A percentile compares a stretch with the other conserved stretches of the same genome.
Conservation (phyloP, 2,329 filamentous ascomycete genomes). For the Xylariales sp. region DNA sequence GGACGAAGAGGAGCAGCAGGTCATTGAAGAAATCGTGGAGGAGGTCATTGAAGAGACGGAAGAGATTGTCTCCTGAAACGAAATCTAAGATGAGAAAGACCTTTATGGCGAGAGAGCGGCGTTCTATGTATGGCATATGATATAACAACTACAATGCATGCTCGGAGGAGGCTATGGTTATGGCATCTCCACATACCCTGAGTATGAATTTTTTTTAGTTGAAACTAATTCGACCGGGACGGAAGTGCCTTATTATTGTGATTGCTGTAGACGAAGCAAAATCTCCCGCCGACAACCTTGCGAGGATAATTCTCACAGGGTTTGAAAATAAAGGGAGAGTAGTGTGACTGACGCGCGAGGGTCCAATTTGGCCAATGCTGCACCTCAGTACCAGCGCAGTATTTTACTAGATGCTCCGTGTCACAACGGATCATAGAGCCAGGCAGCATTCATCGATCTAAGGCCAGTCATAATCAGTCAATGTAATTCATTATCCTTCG, state of each 20-base stretch:
- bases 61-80: constrained; percentile 68
- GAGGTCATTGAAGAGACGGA: constrained; percentile 88
- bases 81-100: not conserved
- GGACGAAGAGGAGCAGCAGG: constrained; percentile 75
- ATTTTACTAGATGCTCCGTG: too few relatives aligned
- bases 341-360: too few relatives aligned
- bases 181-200: constrained; percentile 21
- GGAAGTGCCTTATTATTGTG: not conserved
- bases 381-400: too few relatives aligned
- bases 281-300: not conserved
- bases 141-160: constrained; percentile 29
- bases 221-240: constrained; percentile 1
- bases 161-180: constrained; percentile 14
- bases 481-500: too few relatives aligned
- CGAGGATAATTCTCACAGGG: too few relatives aligned
- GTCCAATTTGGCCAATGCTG: too few relatives aligned
- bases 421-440: too few relatives aligned
- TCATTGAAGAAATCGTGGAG: constrained; percentile 90
- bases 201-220: constrained; percentile 22
- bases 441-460: too few relatives aligned
- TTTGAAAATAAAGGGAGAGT: too few relatives aligned
- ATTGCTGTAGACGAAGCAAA: not conserved
- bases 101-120: constrained; percentile 38
- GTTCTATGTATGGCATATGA: constrained; percentile 46
- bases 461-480: too few relatives aligned